Evolutionary conservation across 2,329 filamentous ascomycete genomes (phyloP).

Genomic region (Hypoxylon sp.): DNA sequence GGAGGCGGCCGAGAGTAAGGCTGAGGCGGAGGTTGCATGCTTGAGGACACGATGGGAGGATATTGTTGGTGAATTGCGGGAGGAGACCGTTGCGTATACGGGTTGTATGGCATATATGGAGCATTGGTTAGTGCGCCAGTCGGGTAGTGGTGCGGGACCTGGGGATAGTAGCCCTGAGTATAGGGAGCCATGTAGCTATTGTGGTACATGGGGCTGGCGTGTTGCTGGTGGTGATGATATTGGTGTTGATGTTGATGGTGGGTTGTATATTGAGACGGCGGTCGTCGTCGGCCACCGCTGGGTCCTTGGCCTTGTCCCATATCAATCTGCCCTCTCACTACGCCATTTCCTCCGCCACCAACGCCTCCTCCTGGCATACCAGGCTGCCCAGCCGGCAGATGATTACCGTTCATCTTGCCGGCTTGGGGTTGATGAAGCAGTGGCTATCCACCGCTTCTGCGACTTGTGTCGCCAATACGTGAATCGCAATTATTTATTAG

Average conservation of each 20-base stretch:
- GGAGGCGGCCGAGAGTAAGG: slow-evolving; percentile 63
- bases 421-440: slow-evolving; percentile 65
- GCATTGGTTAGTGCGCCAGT: slow-evolving; percentile 62
- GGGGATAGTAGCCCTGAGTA: slow-evolving; percentile 65
- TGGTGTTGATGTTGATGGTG: slow-evolving; percentile 61
- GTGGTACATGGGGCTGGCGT: slow-evolving; percentile 64
- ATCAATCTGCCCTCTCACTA: slow-evolving; percentile 46
- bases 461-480: slow-evolving; percentile 38
- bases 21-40: slow-evolving; percentile 58
- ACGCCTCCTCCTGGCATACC: slow-evolving; percentile 63
- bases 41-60: slow-evolving; percentile 64
- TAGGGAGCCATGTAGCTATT: slow-evolving; percentile 66
- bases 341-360: slow-evolving; percentile 52
- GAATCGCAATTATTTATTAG: slow-evolving; percentile 20
- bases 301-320: slow-evolving; percentile 53
- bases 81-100: slow-evolving; percentile 51
- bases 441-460: slow-evolving; percentile 53
- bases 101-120: slow-evolving; percentile 65
- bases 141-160: slow-evolving; percentile 73
- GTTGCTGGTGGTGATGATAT: slow-evolving; percentile 59
- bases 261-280: slow-evolving; percentile 55
- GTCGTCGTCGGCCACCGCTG: slow-evolving; percentile 56
- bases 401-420: slow-evolving; percentile 83
- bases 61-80: slow-evolving; percentile 66
- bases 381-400: slow-evolving; percentile 83